Evolutionary conservation across 192 early-diverging fungal genomes (phyloP), one percentile per base, ranked within the genome.

Genomic region (Funneliformis mosseae): DNA sequence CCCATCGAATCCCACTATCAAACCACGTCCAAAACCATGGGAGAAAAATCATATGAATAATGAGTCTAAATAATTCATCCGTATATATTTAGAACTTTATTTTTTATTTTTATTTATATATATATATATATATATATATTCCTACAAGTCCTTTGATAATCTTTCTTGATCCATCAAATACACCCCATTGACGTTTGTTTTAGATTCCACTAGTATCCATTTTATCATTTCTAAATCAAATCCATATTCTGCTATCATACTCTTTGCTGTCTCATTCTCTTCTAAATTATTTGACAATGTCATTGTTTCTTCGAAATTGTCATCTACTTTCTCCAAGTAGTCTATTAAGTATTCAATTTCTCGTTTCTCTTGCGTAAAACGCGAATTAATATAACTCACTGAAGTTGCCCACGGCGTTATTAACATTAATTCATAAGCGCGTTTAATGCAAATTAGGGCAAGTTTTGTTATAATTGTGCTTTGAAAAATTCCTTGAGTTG

Each of bases 1-100:
- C 7, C 84, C 84, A 3, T 82, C 82, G n/a, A 75, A 55, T 38
- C 66, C 84, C 16, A 81, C 70, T 41, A 21, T 83, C 42, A 68
- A 76, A 12, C 84, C 82, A 6, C 81, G 79, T n/a, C 63, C 14
- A 12, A 68, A 28, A 33, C 41, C 48, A 12, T 70, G 28, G 61
- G 74, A 66, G 60, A 70, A 41, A 68, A 59, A 42, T 21, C 27
- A 33, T 14, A 41, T 11, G 67, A 55, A 28, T 25, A n/a, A n/a
- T 23, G 25, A 41, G 25, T 81, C n/a, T n/a, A n/a, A n/a, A 23
- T 9, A 27, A 23, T 33, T 5, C 27, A n/a, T n/a, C n/a, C n/a
- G n/a, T n/a, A n/a, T n/a, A n/a, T n/a, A n/a, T n/a, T n/a, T n/a
- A n/a, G n/a, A n/a, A 67, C 38, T 8, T 67, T 27, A 67, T 27